Evolutionary conservation across 2,329 filamentous ascomycete species (phyloP), one percentile per base, ranked within the genome.

Genomic region (Claviceps pazoutovae): DNA sequence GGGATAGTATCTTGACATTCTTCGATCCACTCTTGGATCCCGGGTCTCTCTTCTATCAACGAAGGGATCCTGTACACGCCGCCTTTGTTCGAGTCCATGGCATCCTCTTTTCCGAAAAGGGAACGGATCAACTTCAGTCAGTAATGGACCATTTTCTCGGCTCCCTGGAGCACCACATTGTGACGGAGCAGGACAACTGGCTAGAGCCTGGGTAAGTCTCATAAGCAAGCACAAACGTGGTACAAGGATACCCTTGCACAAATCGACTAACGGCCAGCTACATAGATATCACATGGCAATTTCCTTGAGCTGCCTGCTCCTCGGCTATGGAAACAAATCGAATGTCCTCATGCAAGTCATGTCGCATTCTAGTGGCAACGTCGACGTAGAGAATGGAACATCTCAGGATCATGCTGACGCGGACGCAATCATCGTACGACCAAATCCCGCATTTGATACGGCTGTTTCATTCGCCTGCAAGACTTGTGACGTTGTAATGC

Each of bases 1-100:
- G 76, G 5, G 84, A 88, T 48, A 86, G 78, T 0, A 80, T 90
- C 39, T 72, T 83, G 62, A 87, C 83, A 0, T 64, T 90, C 0
- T 83, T 90, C 49, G 77, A 82, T 3, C 79, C 79, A 0, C 66
- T 82, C 0, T 57, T 83, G 4, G 68, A 53, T 6, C 5, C 36
- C 3, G 37, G 39, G 30, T 63, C 66, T 4, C 64, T 60, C 1
- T 51, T 49, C 53, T 63, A 36, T 60, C 66, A 54, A 14, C 67
- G 66, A 3, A 61, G 69, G 36, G 58, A 63, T 5, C 51, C 54
- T 0, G 58, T 80, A 1, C 83, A 88, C 55, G 69, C 75, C 0
- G 70, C 72, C 0, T 86, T 82, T 53, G 79, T 88, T 14, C 78
- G 75, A 5, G 70, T 76, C 0, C 82, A 88, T 54, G 84, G 75